Base-by-base conservation (phyloP, 441 rosid genomes). In the Adansonia rubrostipa region DNA sequence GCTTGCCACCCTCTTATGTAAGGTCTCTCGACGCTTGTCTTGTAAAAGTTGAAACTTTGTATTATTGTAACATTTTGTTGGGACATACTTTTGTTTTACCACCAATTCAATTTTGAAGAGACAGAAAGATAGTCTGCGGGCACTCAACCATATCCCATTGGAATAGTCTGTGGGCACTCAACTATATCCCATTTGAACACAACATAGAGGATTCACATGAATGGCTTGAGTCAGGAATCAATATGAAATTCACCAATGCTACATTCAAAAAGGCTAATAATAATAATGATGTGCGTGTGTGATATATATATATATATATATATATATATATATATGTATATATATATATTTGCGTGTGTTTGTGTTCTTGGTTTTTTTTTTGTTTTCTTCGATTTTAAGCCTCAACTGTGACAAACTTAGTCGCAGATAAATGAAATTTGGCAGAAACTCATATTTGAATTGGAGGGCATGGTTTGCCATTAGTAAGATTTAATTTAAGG, bases 1-100 rank as follows among this genome's bases (percentile, higher is more conserved):
- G 77, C 83, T 86, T 28, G 19, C 45, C 40, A 75, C 61, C 19
- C 76, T 84, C 84, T 58, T 84, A 54, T 4, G 24, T 40, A 66
- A 77, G 61, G 75, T 80, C 68, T 80, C 80, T 67, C 65, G 62
- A 68, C 17, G 64, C 20, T 42, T 58, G 15, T 50, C 73, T 45
- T 66, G 80, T 58, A 67, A 77, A 57, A 13, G 22, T 4, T 65
- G 62, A 79, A 11, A 51, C 56, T 54, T 47, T 11, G 8, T 44
- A 3, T 36, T 19, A 5, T 44, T 45, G 33, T 48, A 44, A 17
- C 24, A 9, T 68, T 47, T 45, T 68, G n/a, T 45, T 45, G 15
- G 6, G 15, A 42, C 8, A 36, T 36, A 36, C 40, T 42, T 42
- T 42, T 42, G 45, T 40, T 44, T 17, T 42, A 42, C 15, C 10